Percentiles rank a stretch among this genome's conserved stretches.
phyloP scores from a whole-genome alignment of 2,329 filamentous ascomycete genomes.

The Claviceps pusilla region DNA sequence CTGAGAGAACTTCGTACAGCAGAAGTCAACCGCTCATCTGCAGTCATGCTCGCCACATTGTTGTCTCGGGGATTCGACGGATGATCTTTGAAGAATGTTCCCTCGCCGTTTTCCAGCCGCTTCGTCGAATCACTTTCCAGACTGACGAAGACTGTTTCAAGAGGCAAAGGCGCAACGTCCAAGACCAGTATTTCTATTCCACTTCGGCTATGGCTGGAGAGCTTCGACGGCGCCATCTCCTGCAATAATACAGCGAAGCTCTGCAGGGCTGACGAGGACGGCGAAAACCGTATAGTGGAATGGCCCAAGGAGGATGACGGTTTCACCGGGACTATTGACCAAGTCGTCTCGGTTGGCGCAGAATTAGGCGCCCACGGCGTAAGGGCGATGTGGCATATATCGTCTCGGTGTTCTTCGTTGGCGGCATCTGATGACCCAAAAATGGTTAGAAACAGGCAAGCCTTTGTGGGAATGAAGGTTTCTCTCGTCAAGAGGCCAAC shows the following conservation, averaged over 20 bases:
- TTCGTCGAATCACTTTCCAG: slow-evolving; percentile 68
- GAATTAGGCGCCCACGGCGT: slow-evolving; percentile 54
- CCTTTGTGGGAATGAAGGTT: too few relatives aligned
- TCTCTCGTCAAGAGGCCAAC: slow-evolving; percentile 13
- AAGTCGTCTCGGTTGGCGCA: slow-evolving; percentile 47
- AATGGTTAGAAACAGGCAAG: not conserved
- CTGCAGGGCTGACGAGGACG: slow-evolving; percentile 58
- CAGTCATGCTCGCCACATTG: slow-evolving; percentile 19
- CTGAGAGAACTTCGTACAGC: slow-evolving; percentile 62
- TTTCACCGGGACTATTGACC: slow-evolving; percentile 72
- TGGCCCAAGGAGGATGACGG: slow-evolving; percentile 50
- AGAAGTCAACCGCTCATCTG: slow-evolving; percentile 44
- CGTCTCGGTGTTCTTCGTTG: slow-evolving; percentile 22
- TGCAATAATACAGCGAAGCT: slow-evolving; percentile 62
- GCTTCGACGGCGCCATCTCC: slow-evolving; percentile 59
- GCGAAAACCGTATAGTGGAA: slow-evolving; percentile 67
- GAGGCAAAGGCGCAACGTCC: slow-evolving; percentile 61
- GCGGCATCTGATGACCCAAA: slow-evolving; percentile 9
- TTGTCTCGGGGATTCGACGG: slow-evolving; percentile 27
- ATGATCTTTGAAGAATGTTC: slow-evolving; percentile 59
- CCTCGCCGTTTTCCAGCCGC: slow-evolving; percentile 69
- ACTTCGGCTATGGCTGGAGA: slow-evolving; percentile 55
- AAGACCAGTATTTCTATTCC: slow-evolving; percentile 74
- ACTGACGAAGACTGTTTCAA: slow-evolving; percentile 78
- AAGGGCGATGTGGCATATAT: slow-evolving; percentile 52